phyloP scores from a whole-genome alignment of 805 yeast species.

The Nakazawaea holstii region DNA sequence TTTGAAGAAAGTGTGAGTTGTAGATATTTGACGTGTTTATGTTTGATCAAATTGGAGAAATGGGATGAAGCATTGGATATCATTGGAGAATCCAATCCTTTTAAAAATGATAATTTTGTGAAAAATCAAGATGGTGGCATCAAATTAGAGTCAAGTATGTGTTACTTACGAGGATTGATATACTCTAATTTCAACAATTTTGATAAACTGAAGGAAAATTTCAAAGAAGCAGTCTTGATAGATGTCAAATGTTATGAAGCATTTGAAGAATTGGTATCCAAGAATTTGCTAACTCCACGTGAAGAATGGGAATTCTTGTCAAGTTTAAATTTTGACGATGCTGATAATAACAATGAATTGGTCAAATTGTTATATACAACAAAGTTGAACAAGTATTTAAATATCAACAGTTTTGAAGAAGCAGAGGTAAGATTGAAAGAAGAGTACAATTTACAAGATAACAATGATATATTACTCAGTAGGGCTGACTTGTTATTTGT shows the following conservation, averaged over 20 bases:
- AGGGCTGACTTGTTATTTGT: conserved; percentile 66
- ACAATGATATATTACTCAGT: conserved; percentile 63
- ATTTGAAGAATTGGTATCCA: conserved; percentile 67
- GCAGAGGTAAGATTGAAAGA: conserved; percentile 63
- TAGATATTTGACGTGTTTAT: conserved; percentile 72
- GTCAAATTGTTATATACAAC: conserved; percentile 74
- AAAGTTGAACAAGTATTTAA: conserved; percentile 65
- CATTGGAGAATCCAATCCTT: conserved; percentile 80
- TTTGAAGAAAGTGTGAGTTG: conserved; percentile 66
- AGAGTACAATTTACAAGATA: conserved; percentile 65
- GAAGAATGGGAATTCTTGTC: conserved; percentile 81
- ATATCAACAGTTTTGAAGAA: conserved; percentile 52
- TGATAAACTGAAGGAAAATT: conserved; percentile 81
- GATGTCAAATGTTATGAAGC: conserved; percentile 95
- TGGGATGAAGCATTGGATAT: conserved; percentile 89
- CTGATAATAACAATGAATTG: conserved; percentile 77
- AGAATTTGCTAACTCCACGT: conserved; percentile 69
- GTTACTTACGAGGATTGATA: conserved; percentile 78
- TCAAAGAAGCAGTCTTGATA: conserved; percentile 76
- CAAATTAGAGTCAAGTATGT: conserved; percentile 80
- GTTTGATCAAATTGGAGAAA: conserved; percentile 62
- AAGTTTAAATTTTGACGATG: conserved; percentile 60
- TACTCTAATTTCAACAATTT: conserved; percentile 80
- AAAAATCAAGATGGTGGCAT: conserved; percentile 74
- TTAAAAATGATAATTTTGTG: conserved; percentile 31